Evolutionary conservation across 2,329 filamentous ascomycete species (phyloP), one percentile per base, ranked within the genome.

Genomic region (Colletotrichum sp.): DNA sequence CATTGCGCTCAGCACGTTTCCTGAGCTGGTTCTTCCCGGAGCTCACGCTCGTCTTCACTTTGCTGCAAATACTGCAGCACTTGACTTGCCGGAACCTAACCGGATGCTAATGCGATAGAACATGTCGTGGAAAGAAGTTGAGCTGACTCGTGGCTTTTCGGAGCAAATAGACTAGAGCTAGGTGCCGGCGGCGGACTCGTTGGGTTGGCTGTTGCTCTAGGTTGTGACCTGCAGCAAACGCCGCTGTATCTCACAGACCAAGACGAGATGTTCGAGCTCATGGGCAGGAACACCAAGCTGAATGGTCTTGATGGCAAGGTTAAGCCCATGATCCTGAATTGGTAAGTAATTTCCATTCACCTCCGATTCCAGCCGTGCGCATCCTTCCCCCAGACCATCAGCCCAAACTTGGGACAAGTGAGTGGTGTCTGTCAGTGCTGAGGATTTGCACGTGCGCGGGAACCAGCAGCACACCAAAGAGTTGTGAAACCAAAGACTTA

Each of bases 141-240:
- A 55, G 70, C 72, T 74, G 72, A 74, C 65, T 62, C 58, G 38
- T 68, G 54, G 31, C 29, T 68, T 31, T 68, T 72, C 70, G 72
- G 64, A 43, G 58, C 66, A 59, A 72, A 75, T 79, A 98, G 95
- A 85, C 87, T 98, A 79, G 97, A 98, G 84, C 89, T 99, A 55
- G 97, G 97, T 70, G 95, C 96, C 73, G 97, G 97, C 72, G 95
- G 96, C 70, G 97, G 97, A 24, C 89, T 98, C 65, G 95, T 98
- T 64, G 96, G 91, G 64, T 85, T 93, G 73, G 90, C 88, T 15
- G 87, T 92, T 36, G 90, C 90, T 34, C 84, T 87, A 36, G 90
- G 88, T 31, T 75, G 73, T 66, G 66, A 69, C 54, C 61, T 91
- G 88, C 82, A 78, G 69, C 87, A 74, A 43, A 77, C 82, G 55